Evolutionary conservation across 192 early-diverging fungal species (phyloP), one percentile per base, ranked within the genome.

Genomic region (Jimgerdemannia lactiflua): DNA sequence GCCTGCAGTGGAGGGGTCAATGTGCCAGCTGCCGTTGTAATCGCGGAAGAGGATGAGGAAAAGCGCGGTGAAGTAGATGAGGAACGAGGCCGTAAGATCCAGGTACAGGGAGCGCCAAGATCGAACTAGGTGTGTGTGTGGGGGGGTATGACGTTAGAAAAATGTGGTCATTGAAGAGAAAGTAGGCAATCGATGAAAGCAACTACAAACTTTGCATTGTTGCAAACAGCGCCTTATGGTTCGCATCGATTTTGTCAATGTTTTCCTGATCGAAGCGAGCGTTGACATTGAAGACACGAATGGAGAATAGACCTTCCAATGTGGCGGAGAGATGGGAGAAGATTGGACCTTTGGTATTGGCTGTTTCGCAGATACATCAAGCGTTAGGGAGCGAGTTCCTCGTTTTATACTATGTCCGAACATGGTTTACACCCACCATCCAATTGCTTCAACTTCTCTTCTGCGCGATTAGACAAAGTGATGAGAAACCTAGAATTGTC

Each of bases 321-420:
- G 92, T 92, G 9, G 90, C 85, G 2, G 92, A 90, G 44, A 94
- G 79, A 77, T 94, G 92, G 3, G 86, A 76, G 78, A 94, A 94
- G 63, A 94, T 90, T 3, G 91, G 91, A 0, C 89, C 81, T 71
- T 92, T 93, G 72, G 89, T 91, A 70, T 73, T 73, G 2, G 89
- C 92, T 77, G 44, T n/a, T 14, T 42, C 11, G 42, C 39, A 41
- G n/a, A n/a, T 69, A 41, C 11, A 69, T 69, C n/a, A 69, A 29
- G 29, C 29, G 29, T 29, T 29, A 70, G 18, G 69, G 19, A 66
- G 65, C 19, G 65, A 66, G 3, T 66, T 18, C 18, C 19, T 4
- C 19, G 29, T 29, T 29, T 0, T 29, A 29, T 29, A 29, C 29
- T 29, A 29, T 29, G 29, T 29, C 29, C 29, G 29, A 29, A 29